These are phyloP conservation scores for Rossbeevera mucosa DNA, from an alignment of 768 basidiomycete genomes.

Conservation along the genomic window DNA sequence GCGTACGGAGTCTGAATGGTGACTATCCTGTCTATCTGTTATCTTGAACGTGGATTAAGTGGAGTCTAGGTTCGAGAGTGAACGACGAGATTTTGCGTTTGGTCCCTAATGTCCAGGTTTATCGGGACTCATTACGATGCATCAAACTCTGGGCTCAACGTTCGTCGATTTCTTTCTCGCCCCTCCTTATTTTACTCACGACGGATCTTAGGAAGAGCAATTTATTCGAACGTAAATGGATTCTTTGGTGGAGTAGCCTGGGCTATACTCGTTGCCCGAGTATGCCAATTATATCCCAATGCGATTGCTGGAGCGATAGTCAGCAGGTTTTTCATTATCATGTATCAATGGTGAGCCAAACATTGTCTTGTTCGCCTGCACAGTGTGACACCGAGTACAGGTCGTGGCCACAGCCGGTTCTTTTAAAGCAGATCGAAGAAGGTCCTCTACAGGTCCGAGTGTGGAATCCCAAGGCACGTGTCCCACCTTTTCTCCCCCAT, in stretches of 20 bases:
- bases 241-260: constrained; percentile 98
- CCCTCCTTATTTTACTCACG: constrained; percentile 4
- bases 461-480: constrained; percentile 90
- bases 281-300: constrained; percentile 97
- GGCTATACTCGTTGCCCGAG: constrained; percentile 98
- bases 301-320: constrained; percentile 93
- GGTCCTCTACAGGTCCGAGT: constrained; percentile 90
- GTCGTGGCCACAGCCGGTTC: constrained; percentile 98
- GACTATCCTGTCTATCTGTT: constrained; percentile 5
- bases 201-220: constrained; percentile 68
- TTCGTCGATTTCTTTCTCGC: constrained; percentile 37
- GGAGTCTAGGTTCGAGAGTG: constrained; percentile 75
- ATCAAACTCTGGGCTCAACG: constrained; percentile 98
- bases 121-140: constrained; percentile 90
- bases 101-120: constrained; percentile 91
- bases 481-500: not conserved
- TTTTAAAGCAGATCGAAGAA: constrained; percentile 94
- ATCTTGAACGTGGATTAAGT: constrained; percentile 10
- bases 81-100: constrained; percentile 93
- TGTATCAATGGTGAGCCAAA: constrained; percentile 88
- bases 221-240: constrained; percentile 97
- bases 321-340: constrained; percentile 96
- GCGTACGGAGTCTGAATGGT: constrained; percentile 93
- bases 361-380: not conserved
- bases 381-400: constrained; percentile 38